Base-by-base conservation (phyloP, 2,329 filamentous ascomycete species). In the Exophiala bonariae region DNA sequence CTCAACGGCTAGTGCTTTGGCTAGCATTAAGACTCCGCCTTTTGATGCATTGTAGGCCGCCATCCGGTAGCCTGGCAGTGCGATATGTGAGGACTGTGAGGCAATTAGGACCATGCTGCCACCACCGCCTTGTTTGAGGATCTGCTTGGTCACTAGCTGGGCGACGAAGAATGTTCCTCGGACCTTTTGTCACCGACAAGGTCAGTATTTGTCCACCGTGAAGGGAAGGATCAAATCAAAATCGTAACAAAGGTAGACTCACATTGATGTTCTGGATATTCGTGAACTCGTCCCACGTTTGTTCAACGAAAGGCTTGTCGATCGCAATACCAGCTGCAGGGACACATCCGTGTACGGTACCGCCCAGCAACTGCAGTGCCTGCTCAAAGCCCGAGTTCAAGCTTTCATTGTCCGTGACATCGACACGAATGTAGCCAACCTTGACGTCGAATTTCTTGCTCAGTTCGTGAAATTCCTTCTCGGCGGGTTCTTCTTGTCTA, bases 31-130 rank as follows among this genome's bases (percentile, higher is more conserved):
- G 2, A 74, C 58, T 2, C 61, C 71, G n/a, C 67, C 71, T 48
- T 75, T 74, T 7, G 68, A 70, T 2, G 69, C 68, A 35, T 70
- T 70, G 54, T 75, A 75, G 3, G 67, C 68, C 0, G 71, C 67
- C 63, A 69, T 66, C 13, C 63, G 57, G 47, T 71, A 65, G 2
- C 62, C 62, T 0, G 66, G 66, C 2, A 69, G 55, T 2, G 62
- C 66, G 44, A 66, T 64, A 54, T 70, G 65, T 4, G 66, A 62
- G 5, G 66, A 64, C 31, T 68, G 65, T 2, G 67, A 17, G 22
- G 40, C 55, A 9, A 56, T 35, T 44, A 64, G 64, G 6, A 74
- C 64, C 16, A 73, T 66, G 41, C 67, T 71, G 17, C 71, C 71
- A 1, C 61, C 58, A 3, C 51, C 68, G 1, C 60, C 59, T 51